These are phyloP conservation scores for Pachysandra terminalis DNA, from an alignment of 164 flowering plant species.

Conservation along the genomic window DNA sequence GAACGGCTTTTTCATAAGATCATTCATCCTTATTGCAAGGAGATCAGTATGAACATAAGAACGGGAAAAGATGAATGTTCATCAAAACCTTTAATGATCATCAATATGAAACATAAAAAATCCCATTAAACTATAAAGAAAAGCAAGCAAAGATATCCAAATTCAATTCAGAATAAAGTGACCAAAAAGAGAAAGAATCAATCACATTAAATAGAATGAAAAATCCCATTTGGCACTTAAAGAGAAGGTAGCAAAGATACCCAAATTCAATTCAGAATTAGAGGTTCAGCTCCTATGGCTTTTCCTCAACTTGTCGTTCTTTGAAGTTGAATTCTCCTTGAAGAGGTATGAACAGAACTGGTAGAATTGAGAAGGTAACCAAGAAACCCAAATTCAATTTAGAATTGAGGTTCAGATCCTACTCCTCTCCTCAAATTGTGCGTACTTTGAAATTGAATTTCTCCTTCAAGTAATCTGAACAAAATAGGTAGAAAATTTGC, in stretches of 20 bases:
- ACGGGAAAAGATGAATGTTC: not conserved
- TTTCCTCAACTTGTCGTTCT: too few species aligned
- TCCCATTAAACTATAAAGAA: not conserved
- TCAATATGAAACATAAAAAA: not conserved
- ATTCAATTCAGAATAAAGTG: not conserved
- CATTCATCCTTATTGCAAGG: constrained; percentile 64
- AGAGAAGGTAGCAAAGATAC: not conserved
- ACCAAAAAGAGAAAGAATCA: too few species aligned
- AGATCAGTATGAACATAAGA: not conserved
- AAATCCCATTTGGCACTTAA: too few species aligned
- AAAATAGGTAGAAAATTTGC: not conserved
- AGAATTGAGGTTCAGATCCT: not conserved
- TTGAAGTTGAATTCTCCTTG: too few species aligned
- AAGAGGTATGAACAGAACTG: too few species aligned
- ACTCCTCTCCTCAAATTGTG: not conserved
- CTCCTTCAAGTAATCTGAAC: constrained; percentile 10
- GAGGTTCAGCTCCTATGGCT: too few species aligned
- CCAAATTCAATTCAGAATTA: too few species aligned
- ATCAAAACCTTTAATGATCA: too few species aligned
- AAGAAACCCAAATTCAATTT: too few species aligned
- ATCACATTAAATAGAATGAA: too few species aligned
- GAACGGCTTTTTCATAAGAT: constrained; percentile 87
- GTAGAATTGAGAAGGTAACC: too few species aligned
- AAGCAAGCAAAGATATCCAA: not conserved
- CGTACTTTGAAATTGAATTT: not conserved